Conservation (phyloP, 148 eudicot species). For the Rhododendron simsii region DNA sequence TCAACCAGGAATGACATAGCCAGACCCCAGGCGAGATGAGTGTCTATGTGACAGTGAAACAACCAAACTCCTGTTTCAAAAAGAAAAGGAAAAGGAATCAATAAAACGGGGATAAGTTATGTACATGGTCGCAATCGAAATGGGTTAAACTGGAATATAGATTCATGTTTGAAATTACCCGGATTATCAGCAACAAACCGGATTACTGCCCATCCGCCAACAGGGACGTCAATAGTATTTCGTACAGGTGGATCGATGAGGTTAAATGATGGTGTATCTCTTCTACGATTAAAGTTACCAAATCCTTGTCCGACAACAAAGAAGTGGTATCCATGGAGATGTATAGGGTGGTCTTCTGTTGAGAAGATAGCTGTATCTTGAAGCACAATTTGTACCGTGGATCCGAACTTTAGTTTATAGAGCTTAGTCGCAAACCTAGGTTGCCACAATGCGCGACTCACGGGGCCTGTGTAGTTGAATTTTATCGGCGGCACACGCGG, state of each 20-base stretch:
- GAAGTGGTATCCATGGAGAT: conserved; percentile 49
- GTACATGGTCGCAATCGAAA: neutral
- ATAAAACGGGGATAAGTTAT: neutral
- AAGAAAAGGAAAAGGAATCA: neutral
- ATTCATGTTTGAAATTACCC: neutral
- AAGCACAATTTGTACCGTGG: conserved; percentile 34
- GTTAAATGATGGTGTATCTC: conserved; percentile 31
- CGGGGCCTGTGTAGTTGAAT: conserved; percentile 70
- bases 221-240: conserved; percentile 10
- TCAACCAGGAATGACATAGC: conserved; percentile 70
- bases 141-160: neutral
- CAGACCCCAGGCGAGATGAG: conserved; percentile 30
- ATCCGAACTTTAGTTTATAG: conserved; percentile 41
- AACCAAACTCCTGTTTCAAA: neutral
- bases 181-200: conserved; percentile 15
- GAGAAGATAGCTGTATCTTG: conserved; percentile 37
- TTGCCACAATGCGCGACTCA: conserved; percentile 57
- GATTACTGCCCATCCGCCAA: conserved; percentile 16
- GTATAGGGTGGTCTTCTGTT: conserved; percentile 48
- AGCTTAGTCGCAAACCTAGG: conserved; percentile 56
- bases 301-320: conserved; percentile 38
- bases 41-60: conserved; percentile 1
- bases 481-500: conserved; percentile 62
- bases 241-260: conserved; percentile 4
- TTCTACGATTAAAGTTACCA: conserved; percentile 37